Percentiles rank a stretch among this genome's conserved stretches.
phyloP scores from a whole-genome alignment of 2,329 filamentous ascomycete species.

The Ophiocordyceps robertsii region DNA sequence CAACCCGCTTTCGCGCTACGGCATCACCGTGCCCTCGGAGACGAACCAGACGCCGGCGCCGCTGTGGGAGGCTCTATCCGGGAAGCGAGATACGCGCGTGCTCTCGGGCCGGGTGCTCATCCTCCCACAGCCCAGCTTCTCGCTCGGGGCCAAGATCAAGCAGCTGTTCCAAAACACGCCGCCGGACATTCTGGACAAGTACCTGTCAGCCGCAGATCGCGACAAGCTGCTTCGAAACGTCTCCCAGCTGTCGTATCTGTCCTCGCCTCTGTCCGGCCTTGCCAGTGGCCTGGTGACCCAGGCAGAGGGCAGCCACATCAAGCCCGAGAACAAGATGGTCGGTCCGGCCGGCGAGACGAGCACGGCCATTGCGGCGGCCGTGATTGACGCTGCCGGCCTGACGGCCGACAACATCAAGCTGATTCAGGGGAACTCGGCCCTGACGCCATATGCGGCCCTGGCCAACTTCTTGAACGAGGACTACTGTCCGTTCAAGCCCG shows the following conservation, averaged over 20 bases:
- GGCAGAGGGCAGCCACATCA: slow-evolving; percentile 23
- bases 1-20: slow-evolving; percentile 2
- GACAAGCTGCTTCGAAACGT: slow-evolving; percentile 2
- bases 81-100: slow-evolving; percentile 9
- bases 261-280: slow-evolving; percentile 18
- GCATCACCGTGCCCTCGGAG: slow-evolving; percentile 1
- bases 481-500: slow-evolving; percentile 26
- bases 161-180: slow-evolving; percentile 19
- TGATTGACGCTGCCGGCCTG: slow-evolving; percentile 8
- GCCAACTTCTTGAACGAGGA: slow-evolving; percentile 9
- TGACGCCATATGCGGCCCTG: slow-evolving; percentile 22
- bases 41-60: neutral
- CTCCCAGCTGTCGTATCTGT: slow-evolving; percentile 9
- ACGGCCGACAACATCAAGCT: slow-evolving; percentile 6
- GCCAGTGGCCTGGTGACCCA: slow-evolving; percentile 17
- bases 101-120: slow-evolving; percentile 23
- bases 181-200: slow-evolving; percentile 5
- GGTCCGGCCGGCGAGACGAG: slow-evolving; percentile 4
- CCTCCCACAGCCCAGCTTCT: slow-evolving; percentile 24
- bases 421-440: slow-evolving; percentile 11
- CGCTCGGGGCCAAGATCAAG: slow-evolving; percentile 15
- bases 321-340: slow-evolving; percentile 15
- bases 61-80: slow-evolving; percentile 2
- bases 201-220: slow-evolving; percentile 4
- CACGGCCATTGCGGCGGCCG: neutral